These are phyloP conservation scores for Vitis hybrid DNA, from an alignment of 177 flowering plant genomes.

Conservation along the genomic window DNA sequence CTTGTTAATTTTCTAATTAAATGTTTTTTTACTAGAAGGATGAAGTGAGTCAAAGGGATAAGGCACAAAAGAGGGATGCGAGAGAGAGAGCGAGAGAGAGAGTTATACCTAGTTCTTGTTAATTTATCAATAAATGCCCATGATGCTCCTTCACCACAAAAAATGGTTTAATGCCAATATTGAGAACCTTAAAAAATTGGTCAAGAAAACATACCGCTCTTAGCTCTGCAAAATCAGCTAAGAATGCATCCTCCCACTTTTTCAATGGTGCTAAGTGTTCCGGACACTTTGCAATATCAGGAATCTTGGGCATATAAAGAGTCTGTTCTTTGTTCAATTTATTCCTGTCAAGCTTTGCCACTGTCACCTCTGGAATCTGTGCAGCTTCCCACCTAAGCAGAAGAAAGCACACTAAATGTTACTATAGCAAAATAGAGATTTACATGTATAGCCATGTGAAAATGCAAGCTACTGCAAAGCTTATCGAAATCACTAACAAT, in stretches of 20 bases:
- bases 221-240: conserved; percentile 70
- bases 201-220: conserved; percentile 49
- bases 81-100: too few species aligned
- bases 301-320: conserved; percentile 86
- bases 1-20: too few species aligned
- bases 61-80: too few species aligned
- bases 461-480: too few species aligned
- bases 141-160: too few species aligned
- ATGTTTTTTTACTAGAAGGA: too few species aligned
- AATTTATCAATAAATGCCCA: too few species aligned
- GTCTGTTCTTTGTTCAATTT: conserved; percentile 65
- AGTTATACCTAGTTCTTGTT: too few species aligned
- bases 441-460: too few species aligned
- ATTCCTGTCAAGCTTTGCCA: conserved; percentile 55
- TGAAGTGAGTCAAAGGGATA: too few species aligned
- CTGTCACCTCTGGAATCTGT: conserved; percentile 75
- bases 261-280: conserved; percentile 69
- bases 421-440: background rate
- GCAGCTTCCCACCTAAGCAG: conserved; percentile 85
- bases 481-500: too few species aligned
- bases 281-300: conserved; percentile 74
- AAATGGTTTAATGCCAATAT: background rate
- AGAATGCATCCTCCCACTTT: conserved; percentile 82
- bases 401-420: background rate
- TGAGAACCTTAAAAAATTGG: background rate